These are phyloP conservation scores for Metarhizium guizhouense DNA, from an alignment of 2,329 filamentous ascomycete species.

Conservation along the genomic window DNA sequence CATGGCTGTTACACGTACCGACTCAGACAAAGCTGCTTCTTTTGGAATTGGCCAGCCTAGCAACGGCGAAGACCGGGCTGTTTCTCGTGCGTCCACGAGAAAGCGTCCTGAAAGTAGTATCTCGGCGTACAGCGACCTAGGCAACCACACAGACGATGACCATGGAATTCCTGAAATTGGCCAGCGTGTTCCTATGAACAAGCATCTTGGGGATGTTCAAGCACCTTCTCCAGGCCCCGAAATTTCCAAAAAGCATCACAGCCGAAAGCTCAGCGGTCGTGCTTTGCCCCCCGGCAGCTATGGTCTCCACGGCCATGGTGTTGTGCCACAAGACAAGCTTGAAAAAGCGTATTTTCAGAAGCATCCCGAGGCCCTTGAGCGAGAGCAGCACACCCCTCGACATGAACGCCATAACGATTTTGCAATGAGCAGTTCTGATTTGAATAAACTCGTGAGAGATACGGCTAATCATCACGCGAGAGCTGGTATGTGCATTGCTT, in stretches of 20 bases:
- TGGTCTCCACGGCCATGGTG: slow-evolving; percentile 81
- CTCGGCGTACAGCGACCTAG: slow-evolving; percentile 41
- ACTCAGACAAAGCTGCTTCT: slow-evolving; percentile 79
- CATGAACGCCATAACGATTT: slow-evolving; percentile 58
- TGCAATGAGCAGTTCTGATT: slow-evolving; percentile 78
- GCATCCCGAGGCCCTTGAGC: slow-evolving; percentile 72
- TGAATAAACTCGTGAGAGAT: slow-evolving; percentile 81
- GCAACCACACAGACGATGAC: slow-evolving; percentile 55
- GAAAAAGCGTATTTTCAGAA: slow-evolving; percentile 90
- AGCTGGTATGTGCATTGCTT: slow-evolving; percentile 14
- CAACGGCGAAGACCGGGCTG: slow-evolving; percentile 40
- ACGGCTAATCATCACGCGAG: slow-evolving; percentile 48
- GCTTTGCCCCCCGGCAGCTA: slow-evolving; percentile 79
- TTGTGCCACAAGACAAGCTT: slow-evolving; percentile 67
- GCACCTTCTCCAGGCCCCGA: slow-evolving; percentile 73
- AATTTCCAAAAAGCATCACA: slow-evolving; percentile 45
- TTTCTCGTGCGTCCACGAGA: slow-evolving; percentile 43
- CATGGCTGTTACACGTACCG: slow-evolving; percentile 76
- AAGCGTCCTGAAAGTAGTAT: slow-evolving; percentile 56
- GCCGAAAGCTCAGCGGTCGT: slow-evolving; percentile 64
- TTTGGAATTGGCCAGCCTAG: slow-evolving; percentile 69
- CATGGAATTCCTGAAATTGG: slow-evolving; percentile 90
- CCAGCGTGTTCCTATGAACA: slow-evolving; percentile 87
- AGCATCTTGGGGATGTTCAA: slow-evolving; percentile 88
- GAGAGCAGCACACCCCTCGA: slow-evolving; percentile 55